phyloP scores from a whole-genome alignment of 169 alveolate species.

The Eimeria zaria region DNA sequence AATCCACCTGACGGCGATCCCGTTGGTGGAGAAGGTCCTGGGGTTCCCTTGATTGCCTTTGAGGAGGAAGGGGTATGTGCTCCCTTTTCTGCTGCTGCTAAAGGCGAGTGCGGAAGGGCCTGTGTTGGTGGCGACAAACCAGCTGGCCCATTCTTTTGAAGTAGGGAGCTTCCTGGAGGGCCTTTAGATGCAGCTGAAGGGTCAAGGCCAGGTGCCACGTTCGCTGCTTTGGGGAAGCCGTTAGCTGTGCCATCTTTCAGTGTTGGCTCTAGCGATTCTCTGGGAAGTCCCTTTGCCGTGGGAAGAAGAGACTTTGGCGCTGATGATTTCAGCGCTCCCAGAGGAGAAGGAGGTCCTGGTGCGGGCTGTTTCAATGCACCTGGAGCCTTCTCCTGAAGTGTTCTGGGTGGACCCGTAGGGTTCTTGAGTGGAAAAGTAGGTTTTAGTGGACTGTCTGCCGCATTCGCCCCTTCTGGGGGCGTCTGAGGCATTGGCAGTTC shows the following conservation, averaged over 20 bases:
- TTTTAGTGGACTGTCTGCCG: neutral
- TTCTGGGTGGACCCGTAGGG: neutral
- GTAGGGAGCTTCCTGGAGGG: conserved; percentile 24
- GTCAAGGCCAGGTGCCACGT: neutral
- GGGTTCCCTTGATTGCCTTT: neutral
- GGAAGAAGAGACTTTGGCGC: neutral
- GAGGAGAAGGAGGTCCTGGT: neutral
- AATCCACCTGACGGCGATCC: neutral
- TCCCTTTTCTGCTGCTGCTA: neutral
- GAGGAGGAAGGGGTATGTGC: neutral
- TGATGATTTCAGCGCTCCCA: neutral
- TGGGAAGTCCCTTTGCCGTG: conserved; percentile 30
- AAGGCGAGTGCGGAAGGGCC: neutral
- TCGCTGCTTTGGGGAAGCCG: conserved; percentile 12
- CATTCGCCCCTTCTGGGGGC: conserved; percentile 16
- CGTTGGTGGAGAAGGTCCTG: neutral
- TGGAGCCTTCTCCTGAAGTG: conserved; percentile 13
- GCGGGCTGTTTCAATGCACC: neutral
- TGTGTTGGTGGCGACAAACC: conserved; percentile 8
- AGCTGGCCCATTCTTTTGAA: neutral
- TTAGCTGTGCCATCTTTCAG: neutral
- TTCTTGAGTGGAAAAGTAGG: neutral
- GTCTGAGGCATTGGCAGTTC: conserved; percentile 25
- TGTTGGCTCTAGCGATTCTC: neutral
- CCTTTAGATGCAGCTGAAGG: neutral